These are phyloP conservation scores for Tetracentron sinense DNA, from an alignment of 164 flowering plant species.

Conservation along the genomic window DNA sequence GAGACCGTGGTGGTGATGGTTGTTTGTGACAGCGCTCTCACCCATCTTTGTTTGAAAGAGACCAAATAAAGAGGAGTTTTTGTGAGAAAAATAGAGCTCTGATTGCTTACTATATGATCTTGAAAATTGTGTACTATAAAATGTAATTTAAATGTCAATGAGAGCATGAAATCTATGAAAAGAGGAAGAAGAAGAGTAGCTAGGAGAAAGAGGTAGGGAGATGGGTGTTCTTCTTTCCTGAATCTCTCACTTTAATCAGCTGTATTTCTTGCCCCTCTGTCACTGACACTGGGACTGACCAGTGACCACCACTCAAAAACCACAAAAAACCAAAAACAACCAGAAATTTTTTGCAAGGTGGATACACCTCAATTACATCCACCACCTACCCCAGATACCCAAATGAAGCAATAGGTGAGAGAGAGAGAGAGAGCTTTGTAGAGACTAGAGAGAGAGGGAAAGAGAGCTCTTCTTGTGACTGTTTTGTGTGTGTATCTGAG, in stretches of 20 bases:
- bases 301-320: constrained; percentile 4
- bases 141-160: background rate
- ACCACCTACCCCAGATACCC: background rate
- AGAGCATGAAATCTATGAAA: background rate
- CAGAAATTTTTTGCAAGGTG: background rate
- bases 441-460: background rate
- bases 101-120: background rate
- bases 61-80: background rate
- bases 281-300: no score
- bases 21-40: constrained; percentile 9
- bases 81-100: background rate
- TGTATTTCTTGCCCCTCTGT: background rate
- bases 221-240: background rate
- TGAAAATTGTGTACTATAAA: background rate
- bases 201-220: background rate
- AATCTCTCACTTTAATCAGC: background rate
- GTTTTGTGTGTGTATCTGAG: background rate
- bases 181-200: background rate
- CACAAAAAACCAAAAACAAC: constrained; percentile 5
- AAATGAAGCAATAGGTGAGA: background rate
- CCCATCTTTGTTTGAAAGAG: constrained; percentile 12
- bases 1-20: constrained; percentile 10
- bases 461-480: background rate
- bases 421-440: background rate
- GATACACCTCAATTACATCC: background rate